phyloP scores from a whole-genome alignment of 805 yeast species.

The Metschnikowia lachancei region DNA sequence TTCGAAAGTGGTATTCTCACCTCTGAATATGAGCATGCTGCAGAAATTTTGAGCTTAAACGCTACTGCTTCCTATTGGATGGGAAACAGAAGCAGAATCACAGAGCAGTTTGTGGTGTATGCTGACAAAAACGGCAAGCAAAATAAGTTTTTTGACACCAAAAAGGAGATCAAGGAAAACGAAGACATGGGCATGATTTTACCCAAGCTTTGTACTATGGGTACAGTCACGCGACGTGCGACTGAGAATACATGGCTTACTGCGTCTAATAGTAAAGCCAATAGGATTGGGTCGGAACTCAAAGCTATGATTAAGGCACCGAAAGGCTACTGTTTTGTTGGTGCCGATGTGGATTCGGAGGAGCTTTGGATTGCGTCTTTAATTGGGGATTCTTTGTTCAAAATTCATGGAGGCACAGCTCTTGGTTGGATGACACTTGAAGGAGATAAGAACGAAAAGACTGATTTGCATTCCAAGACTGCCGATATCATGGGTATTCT shows the following conservation, averaged over 20 bases:
- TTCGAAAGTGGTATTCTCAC: slow-evolving; percentile 73
- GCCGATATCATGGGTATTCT: slow-evolving; percentile 86
- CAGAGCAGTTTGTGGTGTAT: slow-evolving; percentile 80
- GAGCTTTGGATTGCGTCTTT: slow-evolving; percentile 97
- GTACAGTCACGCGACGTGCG: slow-evolving; percentile 93
- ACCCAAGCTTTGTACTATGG: slow-evolving; percentile 88
- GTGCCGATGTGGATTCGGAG: slow-evolving; percentile 98
- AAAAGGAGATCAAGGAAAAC: slow-evolving; percentile 23
- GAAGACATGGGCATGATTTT: slow-evolving; percentile 65
- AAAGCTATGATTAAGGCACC: slow-evolving; percentile 88
- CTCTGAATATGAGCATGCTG: slow-evolving; percentile 70
- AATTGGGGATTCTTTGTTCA: slow-evolving; percentile 87
- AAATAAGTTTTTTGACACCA: slow-evolving; percentile 27
- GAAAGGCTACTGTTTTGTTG: slow-evolving; percentile 83
- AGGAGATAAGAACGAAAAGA: slow-evolving; percentile 87
- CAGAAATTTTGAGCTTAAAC: slow-evolving; percentile 73
- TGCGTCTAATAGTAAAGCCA: slow-evolving; percentile 87
- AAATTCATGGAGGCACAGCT: slow-evolving; percentile 92
- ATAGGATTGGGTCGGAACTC: slow-evolving; percentile 88
- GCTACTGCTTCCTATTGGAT: slow-evolving; percentile 90
- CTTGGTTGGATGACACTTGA: slow-evolving; percentile 99
- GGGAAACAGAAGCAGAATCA: slow-evolving; percentile 81
- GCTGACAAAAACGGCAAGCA: slow-evolving; percentile 21
- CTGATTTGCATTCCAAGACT: slow-evolving; percentile 93
- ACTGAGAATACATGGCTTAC: slow-evolving; percentile 98